A percentile compares a stretch with the other conserved stretches of the same genome.
Conservation (phyloP, 1,139 yeast genomes). For the Kodamaea derodonti region DNA sequence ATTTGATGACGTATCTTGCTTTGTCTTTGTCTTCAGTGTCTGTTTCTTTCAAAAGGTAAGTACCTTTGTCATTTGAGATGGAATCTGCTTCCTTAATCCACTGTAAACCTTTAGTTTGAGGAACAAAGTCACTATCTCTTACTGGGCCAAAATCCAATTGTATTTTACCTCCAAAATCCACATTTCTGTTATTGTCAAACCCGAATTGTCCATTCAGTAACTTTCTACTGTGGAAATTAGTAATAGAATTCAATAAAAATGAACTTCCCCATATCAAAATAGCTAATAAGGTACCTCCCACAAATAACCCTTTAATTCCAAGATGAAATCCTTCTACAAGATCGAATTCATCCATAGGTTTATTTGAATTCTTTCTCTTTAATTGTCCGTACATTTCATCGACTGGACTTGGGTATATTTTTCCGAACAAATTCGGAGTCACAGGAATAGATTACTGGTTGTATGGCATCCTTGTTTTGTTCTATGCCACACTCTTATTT, state of each 20-base stretch:
- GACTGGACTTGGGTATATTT: not conserved
- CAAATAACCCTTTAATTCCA: conserved; percentile 12
- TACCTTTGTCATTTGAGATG: conserved; percentile 47
- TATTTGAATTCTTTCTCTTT: conserved; percentile 13
- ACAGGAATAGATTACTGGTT: too few species aligned
- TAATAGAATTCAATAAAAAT: conserved; percentile 27
- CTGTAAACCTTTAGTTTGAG: conserved; percentile 51
- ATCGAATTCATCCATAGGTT: conserved; percentile 10
- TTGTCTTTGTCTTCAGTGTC: conserved; percentile 17
- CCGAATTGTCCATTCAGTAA: conserved; percentile 7
- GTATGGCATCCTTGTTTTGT: too few species aligned
- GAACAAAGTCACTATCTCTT: conserved; percentile 50
- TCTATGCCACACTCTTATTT: not conserved
- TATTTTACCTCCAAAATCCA: conserved; percentile 20
- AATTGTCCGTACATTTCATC: conserved; percentile 7
- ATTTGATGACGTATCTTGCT: conserved; percentile 39
- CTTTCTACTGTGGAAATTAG: conserved; percentile 14
- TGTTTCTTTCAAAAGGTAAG: conserved; percentile 40
- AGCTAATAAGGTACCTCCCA: conserved; percentile 23
- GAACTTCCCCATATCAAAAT: conserved; percentile 39
- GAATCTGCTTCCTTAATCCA: conserved; percentile 59
- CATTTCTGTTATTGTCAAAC: conserved; percentile 1
- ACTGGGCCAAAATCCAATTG: conserved; percentile 30
- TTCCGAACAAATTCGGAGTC: not conserved
- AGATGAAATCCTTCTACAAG: not conserved